Conservation (phyloP, 768 basidiomycete species). For the Sporobolomyces roseus region DNA sequence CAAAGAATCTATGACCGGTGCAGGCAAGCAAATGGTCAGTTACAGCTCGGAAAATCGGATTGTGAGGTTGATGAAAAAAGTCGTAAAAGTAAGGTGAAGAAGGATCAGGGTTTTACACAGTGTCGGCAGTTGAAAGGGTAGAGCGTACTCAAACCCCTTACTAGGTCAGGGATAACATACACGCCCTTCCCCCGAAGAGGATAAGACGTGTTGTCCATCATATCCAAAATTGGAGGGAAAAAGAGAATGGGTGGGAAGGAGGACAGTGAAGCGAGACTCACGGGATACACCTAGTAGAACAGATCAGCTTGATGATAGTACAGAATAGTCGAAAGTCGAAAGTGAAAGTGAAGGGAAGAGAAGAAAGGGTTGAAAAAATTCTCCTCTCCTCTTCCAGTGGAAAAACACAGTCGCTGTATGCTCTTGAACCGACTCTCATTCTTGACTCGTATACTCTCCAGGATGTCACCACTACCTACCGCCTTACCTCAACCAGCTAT, state of each 20-base stretch:
- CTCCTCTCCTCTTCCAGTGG: not conserved
- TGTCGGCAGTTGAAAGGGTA: conserved; percentile 33
- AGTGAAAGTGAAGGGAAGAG: conserved; percentile 7
- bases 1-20: too few relatives aligned
- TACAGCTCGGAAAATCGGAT: too few relatives aligned
- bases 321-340: not conserved
- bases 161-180: conserved; percentile 41
- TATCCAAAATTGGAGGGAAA: conserved; percentile 7
- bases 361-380: not conserved
- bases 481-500: conserved; percentile 6
- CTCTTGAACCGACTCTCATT: not conserved
- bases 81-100: not conserved
- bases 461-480: not conserved
- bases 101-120: conserved; percentile 37
- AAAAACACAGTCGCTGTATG: not conserved
- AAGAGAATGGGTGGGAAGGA: not conserved
- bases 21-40: too few relatives aligned
- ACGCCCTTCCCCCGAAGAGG: conserved; percentile 20
- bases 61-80: not conserved
- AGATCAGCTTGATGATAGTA: not conserved
- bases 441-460: not conserved
- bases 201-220: conserved; percentile 27
- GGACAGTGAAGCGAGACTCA: not conserved
- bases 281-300: too few relatives aligned
- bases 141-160: conserved; percentile 21